Evolutionary conservation across 2,329 filamentous ascomycete species (phyloP).

Genomic region (Sordariomycetes sp.): DNA sequence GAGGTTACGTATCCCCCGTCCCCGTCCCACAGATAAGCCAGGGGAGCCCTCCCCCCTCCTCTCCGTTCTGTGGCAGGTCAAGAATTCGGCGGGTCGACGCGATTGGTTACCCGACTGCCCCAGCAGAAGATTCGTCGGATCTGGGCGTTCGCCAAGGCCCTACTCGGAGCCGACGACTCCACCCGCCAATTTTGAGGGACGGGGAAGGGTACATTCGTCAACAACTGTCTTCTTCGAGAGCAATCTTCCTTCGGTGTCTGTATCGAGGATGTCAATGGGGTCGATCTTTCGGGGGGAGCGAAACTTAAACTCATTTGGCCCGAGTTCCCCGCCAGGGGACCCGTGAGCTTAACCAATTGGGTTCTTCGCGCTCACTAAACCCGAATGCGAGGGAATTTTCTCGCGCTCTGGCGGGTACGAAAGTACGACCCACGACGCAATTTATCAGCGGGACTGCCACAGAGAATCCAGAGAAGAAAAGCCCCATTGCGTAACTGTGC

Average conservation of each 20-base stretch:
- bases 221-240: not conserved
- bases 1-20: too few species aligned
- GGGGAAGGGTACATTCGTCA: not conserved
- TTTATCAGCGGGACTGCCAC: not conserved
- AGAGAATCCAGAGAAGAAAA: not conserved
- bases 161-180: not conserved
- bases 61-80: not conserved
- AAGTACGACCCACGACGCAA: not conserved
- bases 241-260: not conserved
- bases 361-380: too few species aligned
- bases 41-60: not conserved
- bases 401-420: not conserved
- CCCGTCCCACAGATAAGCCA: too few species aligned
- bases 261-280: not conserved
- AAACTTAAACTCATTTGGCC: too few species aligned
- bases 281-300: too few species aligned
- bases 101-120: not conserved
- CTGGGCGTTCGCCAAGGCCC: not conserved
- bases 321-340: too few species aligned
- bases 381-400: not conserved
- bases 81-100: not conserved
- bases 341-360: too few species aligned
- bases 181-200: not conserved
- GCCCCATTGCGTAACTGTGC: conserved; percentile 4
- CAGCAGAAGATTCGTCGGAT: not conserved